Evolutionary conservation across 441 rosid species (phyloP), one percentile per base, ranked within the genome.

Genomic region (Mallotus repandus): DNA sequence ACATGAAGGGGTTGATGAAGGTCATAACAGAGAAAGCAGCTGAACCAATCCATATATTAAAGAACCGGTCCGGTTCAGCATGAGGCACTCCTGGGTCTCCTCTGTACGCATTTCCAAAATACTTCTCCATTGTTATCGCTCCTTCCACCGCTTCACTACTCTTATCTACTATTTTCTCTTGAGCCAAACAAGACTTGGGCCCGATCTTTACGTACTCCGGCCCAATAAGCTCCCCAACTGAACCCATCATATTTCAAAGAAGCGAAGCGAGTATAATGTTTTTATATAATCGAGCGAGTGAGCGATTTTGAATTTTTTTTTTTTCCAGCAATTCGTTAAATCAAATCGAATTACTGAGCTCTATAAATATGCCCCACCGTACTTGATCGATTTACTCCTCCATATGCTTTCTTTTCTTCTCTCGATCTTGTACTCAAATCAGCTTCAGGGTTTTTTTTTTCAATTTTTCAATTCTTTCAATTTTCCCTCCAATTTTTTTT

Each of bases 51-150:
- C 98, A 93, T 72, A 91, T 93, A 74, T 91, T 91, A 66, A 63
- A 73, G 78, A 90, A 93, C 43, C 91, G 85, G 19, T 89, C 93
- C 4, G 86, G 80, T 70, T 77, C 88, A 0, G 97, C 85, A 72
- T 93, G 98, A 5, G 98, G 98, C 61, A 93, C 97, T 46, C 97
- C 97, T 35, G 97, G 96, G 82, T 93, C 98, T 32, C 97, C 98
- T 72, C 93, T 84, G 81, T 93, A 93, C 0, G 98, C 96, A 69
- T 87, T 90, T 64, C 97, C 96, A 69, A 93, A 91, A 73, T 89
- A 91, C 83, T 93, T 93, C 91, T 93, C 97, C 98, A 90, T 91
- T 72, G 87, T 91, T 70, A 29, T 50, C 59, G 46, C 66, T 58
- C n/a, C 29, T 53, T 71, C 59, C 15, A 22, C 48, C 12, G 4